A percentile compares a stretch with the other conserved stretches of the same genome.
Evolutionary conservation across 176 grass and related monocot species (phyloP).

Genomic region (Aegilops sharonensis): DNA sequence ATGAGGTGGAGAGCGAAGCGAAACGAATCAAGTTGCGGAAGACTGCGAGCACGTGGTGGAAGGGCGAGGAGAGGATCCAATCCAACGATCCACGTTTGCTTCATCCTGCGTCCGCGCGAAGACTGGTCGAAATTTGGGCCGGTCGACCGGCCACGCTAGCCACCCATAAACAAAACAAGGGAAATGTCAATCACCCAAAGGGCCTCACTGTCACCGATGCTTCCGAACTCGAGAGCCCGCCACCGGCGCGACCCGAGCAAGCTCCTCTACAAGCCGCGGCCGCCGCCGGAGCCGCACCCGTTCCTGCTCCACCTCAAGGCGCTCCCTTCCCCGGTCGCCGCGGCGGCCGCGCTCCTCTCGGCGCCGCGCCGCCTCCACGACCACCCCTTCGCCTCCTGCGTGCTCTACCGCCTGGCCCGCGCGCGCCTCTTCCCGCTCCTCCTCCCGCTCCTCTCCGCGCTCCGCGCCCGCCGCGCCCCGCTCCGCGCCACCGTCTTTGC

Average conservation of each 20-base stretch:
- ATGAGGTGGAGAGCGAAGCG: no score
- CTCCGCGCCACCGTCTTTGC: slow-evolving; percentile 52
- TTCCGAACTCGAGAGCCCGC: slow-evolving; percentile 26
- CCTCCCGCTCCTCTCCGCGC: slow-evolving; percentile 51
- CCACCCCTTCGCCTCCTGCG: slow-evolving; percentile 67
- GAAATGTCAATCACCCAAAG: no score
- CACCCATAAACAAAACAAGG: no score
- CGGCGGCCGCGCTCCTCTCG: slow-evolving; percentile 48
- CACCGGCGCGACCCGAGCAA: slow-evolving; percentile 22
- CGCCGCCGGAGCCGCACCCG: slow-evolving; percentile 41
- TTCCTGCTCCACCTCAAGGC: slow-evolving; percentile 79
- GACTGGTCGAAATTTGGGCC: no score
- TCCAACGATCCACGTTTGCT: no score
- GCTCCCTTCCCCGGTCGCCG: slow-evolving; percentile 50
- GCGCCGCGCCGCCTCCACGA: slow-evolving; percentile 46
- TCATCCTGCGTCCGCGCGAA: no score
- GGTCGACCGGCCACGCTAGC: no score
- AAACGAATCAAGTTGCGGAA: no score
- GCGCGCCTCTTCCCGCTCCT: slow-evolving; percentile 54
- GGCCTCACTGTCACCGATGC: background rate
- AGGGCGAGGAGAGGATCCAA: no score
- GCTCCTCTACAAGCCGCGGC: slow-evolving; percentile 22
- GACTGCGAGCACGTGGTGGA: no score
- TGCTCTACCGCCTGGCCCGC: slow-evolving; percentile 69
- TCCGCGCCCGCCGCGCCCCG: slow-evolving; percentile 47